phyloP scores from a whole-genome alignment of 768 basidiomycete species.

The Auriscalpium orientale region DNA sequence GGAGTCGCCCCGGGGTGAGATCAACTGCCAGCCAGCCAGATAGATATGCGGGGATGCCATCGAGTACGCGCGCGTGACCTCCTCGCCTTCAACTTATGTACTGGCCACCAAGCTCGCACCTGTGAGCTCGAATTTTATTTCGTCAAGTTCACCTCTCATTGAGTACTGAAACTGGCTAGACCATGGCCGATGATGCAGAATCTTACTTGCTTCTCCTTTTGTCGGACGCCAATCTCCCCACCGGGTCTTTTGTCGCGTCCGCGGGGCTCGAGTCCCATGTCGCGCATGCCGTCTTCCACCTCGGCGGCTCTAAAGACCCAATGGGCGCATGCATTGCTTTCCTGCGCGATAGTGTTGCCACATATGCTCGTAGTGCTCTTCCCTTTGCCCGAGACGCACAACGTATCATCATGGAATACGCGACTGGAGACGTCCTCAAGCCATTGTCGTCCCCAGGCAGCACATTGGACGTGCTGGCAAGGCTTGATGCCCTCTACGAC shows the following conservation, averaged over 20 bases:
- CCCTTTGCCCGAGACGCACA: constrained; percentile 77
- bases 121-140: too few species aligned
- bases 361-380: constrained; percentile 71
- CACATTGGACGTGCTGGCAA: constrained; percentile 36
- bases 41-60: too few species aligned
- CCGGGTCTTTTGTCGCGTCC: constrained; percentile 94
- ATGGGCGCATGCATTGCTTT: constrained; percentile 45
- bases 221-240: constrained; percentile 90
- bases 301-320: constrained; percentile 21
- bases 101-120: too few species aligned
- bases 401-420: constrained; percentile 22
- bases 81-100: too few species aligned
- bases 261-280: constrained; percentile 86
- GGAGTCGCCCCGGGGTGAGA: too few species aligned
- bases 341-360: constrained; percentile 61
- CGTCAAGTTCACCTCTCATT: too few species aligned
- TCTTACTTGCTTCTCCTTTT: constrained; percentile 71
- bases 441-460: constrained; percentile 12
- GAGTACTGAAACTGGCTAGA: not conserved
- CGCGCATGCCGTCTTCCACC: constrained; percentile 68
- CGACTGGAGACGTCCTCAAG: constrained; percentile 2
- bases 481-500: constrained; percentile 75
- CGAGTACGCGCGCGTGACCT: too few species aligned
- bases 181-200: constrained; percentile 35
- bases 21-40: too few species aligned